Base-by-base conservation (phyloP, 2,329 filamentous ascomycete species). In the Cladosporium austrohemisphaericum region DNA sequence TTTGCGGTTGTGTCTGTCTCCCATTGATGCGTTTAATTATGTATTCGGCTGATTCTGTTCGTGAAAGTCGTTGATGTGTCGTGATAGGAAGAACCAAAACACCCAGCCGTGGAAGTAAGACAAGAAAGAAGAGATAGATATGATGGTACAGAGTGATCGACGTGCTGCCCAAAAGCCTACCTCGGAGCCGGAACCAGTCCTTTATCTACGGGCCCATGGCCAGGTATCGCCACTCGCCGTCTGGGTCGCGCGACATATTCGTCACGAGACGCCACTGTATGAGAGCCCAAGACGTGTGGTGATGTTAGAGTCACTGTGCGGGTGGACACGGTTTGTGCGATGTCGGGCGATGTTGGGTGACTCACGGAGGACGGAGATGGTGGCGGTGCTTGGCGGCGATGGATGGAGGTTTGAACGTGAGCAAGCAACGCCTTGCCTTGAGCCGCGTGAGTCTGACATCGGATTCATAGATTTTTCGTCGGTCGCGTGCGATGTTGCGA, bases 271-370 rank as follows among this genome's bases (percentile, higher is more conserved):
- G 28, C 19, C 22, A 2, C 20, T 26, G 41, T 45, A 33, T 36
- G 41, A 16, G 18, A 2, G 41, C 41, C 41, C 41, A 35, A 45
- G 26, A 26, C 26, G 11, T 35, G 5, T 36, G 19, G 6, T 35
- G 38, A 29, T 41, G 38, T 22, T 18, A 16, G 44, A 47, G 44
- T 47, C 44, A 47, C 44, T 8, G 22, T 13, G 32, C 44, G 44
- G 44, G 44, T 47, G 44, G 44, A 38, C 44, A 38, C 44, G 44
- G 44, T 33, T 47, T 37, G 19, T 37, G 44, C 44, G 44, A 47
- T 47, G 44, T 47, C 44, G 44, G 44, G 44, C 44, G 16, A 14
- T 11, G 19, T 14, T 29, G 28, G n/a, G 29, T 33, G 41, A 35
- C 11, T 35, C 41, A 35, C 29, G 18, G 29, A 29, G 38, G 26